phyloP scores from a whole-genome alignment of 495 filamentous ascomycete genomes.

The Emericellopsis terricola region DNA sequence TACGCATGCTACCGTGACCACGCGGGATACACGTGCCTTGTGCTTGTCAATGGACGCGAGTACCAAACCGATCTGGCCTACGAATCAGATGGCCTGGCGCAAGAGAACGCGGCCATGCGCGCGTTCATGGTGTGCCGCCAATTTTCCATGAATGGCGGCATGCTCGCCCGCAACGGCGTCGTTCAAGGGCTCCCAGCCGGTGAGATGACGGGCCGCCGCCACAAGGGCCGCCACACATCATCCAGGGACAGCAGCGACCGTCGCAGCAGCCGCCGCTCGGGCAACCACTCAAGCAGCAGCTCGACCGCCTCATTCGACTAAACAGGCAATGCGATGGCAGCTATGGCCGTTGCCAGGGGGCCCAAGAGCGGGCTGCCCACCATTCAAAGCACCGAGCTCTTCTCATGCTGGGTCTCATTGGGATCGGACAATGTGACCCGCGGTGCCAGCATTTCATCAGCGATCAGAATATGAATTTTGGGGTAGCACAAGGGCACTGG shows the following conservation, averaged over 20 bases:
- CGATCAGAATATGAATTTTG: too few relatives aligned
- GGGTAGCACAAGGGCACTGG: too few relatives aligned
- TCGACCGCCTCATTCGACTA: slow-evolving; percentile 36
- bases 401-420: too few relatives aligned
- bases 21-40: slow-evolving; percentile 72
- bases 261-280: slow-evolving; percentile 18
- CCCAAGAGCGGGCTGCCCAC: too few relatives aligned
- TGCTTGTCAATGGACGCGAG: slow-evolving; percentile 89
- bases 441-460: too few relatives aligned
- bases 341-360: background rate
- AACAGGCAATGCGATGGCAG: slow-evolving; percentile 6
- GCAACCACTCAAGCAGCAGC: slow-evolving; percentile 36
- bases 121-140: slow-evolving; percentile 97
- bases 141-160: slow-evolving; percentile 95
- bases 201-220: slow-evolving; percentile 25
- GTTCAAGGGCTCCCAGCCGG: slow-evolving; percentile 70
- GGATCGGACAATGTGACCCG: too few relatives aligned
- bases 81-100: slow-evolving; percentile 62
- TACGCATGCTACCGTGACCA: slow-evolving; percentile 64
- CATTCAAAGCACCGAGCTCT: too few relatives aligned
- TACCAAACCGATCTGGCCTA: slow-evolving; percentile 84
- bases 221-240: slow-evolving; percentile 26
- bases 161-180: slow-evolving; percentile 64
- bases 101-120: slow-evolving; percentile 89
- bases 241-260: slow-evolving; percentile 20